A percentile compares a stretch with the other conserved stretches of the same genome.
Evolutionary conservation across 192 early-diverging fungal species (phyloP).

Genomic region (Podila verticillata): DNA sequence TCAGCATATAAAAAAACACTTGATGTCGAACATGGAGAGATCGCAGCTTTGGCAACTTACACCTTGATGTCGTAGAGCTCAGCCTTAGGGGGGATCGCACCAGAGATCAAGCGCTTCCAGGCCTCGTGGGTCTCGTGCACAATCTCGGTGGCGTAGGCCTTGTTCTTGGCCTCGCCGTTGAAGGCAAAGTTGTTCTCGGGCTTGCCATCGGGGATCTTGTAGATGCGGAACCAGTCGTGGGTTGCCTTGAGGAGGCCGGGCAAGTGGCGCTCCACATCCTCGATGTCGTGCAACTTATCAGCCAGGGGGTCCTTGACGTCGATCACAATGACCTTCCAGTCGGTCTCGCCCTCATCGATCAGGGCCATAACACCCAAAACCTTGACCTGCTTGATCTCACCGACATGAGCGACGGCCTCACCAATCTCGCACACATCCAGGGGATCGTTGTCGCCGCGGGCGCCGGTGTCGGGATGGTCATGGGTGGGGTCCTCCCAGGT

Average conservation of each 20-base stretch:
- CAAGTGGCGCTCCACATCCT: conserved; percentile 96
- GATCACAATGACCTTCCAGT: conserved; percentile 99
- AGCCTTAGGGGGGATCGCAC: conserved; percentile 64
- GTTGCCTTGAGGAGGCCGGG: conserved; percentile 95
- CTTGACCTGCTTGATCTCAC: conserved; percentile 99
- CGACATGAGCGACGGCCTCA: conserved; percentile 86
- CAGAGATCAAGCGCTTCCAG: conserved; percentile 86
- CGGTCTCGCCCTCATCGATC: conserved; percentile 97
- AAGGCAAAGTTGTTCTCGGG: conserved; percentile 99
- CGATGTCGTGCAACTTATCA: conserved; percentile 95
- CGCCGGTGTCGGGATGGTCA: conserved; percentile 92
- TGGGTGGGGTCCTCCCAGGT: conserved; percentile 98
- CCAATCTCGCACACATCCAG: conserved; percentile 99
- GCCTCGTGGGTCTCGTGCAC: conserved; percentile 93
- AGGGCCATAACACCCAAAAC: conserved; percentile 98
- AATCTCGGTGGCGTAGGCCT: conserved; percentile 87
- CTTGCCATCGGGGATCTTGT: conserved; percentile 99
- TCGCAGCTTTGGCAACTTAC: conserved; percentile 54
- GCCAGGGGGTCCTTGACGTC: conserved; percentile 98
- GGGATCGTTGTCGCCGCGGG: conserved; percentile 96
- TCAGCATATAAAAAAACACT: not conserved
- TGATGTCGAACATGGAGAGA: not conserved
- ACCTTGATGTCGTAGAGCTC: conserved; percentile 79
- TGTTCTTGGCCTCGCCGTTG: conserved; percentile 84
- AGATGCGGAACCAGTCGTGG: conserved; percentile 99